A percentile compares a stretch with the other conserved stretches of the same genome.
phyloP scores from a whole-genome alignment of 2,329 filamentous ascomycete species.

The Mycosphaerelloides madeirae region DNA sequence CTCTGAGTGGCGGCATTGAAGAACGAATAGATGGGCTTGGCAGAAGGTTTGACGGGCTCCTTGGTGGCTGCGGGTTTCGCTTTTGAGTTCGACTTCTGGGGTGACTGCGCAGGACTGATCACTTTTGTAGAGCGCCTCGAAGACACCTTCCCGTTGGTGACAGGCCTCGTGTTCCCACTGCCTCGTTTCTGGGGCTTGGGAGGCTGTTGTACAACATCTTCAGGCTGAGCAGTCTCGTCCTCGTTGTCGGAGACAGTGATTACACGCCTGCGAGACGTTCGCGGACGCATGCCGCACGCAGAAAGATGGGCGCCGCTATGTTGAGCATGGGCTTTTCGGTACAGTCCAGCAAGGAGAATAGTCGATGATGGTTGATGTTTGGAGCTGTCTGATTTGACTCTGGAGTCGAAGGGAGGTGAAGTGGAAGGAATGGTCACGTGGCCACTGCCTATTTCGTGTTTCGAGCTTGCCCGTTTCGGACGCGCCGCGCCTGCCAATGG shows the following conservation, averaged over 20 bases:
- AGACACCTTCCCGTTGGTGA: constrained; percentile 10
- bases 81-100: constrained; percentile 14
- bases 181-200: constrained; percentile 13
- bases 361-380: no score
- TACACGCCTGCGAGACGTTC: constrained; percentile 24
- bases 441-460: no score
- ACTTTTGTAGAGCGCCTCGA: constrained; percentile 1
- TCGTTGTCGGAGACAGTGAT: constrained; percentile 17
- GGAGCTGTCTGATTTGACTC: no score
- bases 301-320: not conserved
- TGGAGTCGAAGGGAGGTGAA: no score
- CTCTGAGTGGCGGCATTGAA: constrained; percentile 43
- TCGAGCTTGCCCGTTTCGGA: no score
- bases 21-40: constrained; percentile 46
- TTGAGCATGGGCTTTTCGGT: not conserved
- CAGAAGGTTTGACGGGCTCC: constrained; percentile 35
- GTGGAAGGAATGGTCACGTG: no score
- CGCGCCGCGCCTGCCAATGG: no score
- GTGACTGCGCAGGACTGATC: constrained; percentile 16
- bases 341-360: no score
- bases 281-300: constrained; percentile 28
- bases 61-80: constrained; percentile 27
- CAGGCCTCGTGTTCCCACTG: constrained; percentile 21
- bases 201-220: constrained; percentile 8
- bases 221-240: constrained; percentile 15